Evolutionary conservation across 805 yeast genomes (phyloP).

Genomic region (Candida insectorum): DNA sequence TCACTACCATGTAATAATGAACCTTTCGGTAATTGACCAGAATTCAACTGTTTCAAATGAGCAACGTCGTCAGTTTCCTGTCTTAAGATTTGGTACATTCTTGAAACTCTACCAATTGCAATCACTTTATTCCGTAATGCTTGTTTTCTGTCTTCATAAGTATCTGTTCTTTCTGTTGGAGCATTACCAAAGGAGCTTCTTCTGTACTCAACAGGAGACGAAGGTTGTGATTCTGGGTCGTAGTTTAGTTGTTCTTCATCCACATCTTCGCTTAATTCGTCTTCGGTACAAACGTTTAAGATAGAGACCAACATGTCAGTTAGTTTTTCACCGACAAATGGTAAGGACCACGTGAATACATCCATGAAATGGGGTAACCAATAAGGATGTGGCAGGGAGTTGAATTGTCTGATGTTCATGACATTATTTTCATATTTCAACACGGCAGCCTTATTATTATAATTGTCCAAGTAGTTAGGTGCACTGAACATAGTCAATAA

Average conservation of each 20-base stretch:
- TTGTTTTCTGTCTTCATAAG: constrained; percentile 35
- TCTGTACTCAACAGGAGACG: constrained; percentile 13
- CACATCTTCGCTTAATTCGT: constrained; percentile 79
- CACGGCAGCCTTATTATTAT: constrained; percentile 93
- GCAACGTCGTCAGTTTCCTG: constrained; percentile 86
- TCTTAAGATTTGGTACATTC: constrained; percentile 85
- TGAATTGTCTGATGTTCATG: constrained; percentile 94
- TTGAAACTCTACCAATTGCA: constrained; percentile 93
- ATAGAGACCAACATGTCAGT: constrained; percentile 90
- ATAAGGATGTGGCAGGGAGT: constrained; percentile 90
- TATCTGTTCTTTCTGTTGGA: constrained; percentile 1
- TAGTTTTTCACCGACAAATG: constrained; percentile 94
- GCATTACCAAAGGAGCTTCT: constrained; percentile 2
- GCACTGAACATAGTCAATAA: constrained; percentile 91
- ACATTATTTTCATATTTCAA: constrained; percentile 87
- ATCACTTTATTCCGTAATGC: constrained; percentile 81
- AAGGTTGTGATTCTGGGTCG: constrained; percentile 15
- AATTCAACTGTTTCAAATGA: constrained; percentile 66
- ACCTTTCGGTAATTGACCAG: constrained; percentile 84
- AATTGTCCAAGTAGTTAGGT: constrained; percentile 89
- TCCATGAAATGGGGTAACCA: constrained; percentile 97
- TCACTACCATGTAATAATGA: constrained; percentile 79
- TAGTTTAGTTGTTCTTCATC: constrained; percentile 39
- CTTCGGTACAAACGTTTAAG: constrained; percentile 91
- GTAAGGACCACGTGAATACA: constrained; percentile 95